Conservation (phyloP, 108 stramenopile species). For the Skeletonema costatum region DNA sequence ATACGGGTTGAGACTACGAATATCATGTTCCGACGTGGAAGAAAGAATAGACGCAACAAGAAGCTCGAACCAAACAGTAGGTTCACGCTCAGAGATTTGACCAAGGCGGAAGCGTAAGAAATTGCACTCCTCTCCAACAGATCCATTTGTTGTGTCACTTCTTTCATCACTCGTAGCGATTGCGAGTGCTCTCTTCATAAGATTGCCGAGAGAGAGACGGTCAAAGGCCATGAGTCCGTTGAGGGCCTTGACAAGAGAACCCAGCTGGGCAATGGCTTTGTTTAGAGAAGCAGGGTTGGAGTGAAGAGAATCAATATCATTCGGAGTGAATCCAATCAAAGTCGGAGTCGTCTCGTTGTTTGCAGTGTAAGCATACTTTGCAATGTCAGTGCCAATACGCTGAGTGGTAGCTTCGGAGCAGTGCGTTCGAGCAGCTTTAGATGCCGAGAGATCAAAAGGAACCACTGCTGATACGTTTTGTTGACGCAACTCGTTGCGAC, state of each 20-base stretch:
- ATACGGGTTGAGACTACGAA: conserved; percentile 89
- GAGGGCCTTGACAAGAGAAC: conserved; percentile 77
- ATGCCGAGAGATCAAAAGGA: conserved; percentile 80
- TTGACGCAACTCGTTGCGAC: conserved; percentile 63
- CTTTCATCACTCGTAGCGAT: conserved; percentile 91
- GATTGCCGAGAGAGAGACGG: conserved; percentile 88
- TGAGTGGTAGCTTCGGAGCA: conserved; percentile 89
- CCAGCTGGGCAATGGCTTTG: conserved; percentile 68
- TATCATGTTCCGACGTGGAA: conserved; percentile 81
- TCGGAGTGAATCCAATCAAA: conserved; percentile 82
- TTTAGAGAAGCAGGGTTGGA: conserved; percentile 64
- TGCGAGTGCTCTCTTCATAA: conserved; percentile 85
- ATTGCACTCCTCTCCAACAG: conserved; percentile 70
- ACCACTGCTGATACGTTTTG: conserved; percentile 68
- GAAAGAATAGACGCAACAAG: conserved; percentile 90
- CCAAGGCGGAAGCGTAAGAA: conserved; percentile 86
- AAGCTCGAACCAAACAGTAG: conserved; percentile 88
- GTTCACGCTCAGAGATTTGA: conserved; percentile 89
- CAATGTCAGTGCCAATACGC: conserved; percentile 76
- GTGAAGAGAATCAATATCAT: conserved; percentile 79
- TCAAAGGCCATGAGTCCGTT: conserved; percentile 91
- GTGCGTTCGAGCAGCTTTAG: conserved; percentile 79
- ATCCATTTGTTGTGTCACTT: conserved; percentile 75
- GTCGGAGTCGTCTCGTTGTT: conserved; percentile 82
- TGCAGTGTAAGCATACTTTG: conserved; percentile 75